A percentile compares a stretch with the other conserved stretches of the same genome.
These are phyloP conservation scores for Dactylellina sp. DNA, from an alignment of 2,329 filamentous ascomycete species.

Conservation along the genomic window DNA sequence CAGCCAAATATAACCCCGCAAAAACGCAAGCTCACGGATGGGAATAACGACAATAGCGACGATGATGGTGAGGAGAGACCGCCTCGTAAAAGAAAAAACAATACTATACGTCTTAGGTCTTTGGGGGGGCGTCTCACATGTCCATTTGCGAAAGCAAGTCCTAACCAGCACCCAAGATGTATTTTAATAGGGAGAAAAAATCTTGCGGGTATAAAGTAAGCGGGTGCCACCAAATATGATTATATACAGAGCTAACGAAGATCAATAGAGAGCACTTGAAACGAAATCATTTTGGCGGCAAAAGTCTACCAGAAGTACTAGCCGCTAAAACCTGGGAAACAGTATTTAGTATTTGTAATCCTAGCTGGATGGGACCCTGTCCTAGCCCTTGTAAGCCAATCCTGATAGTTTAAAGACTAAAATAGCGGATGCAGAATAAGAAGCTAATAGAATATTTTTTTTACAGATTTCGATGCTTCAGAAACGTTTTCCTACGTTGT, in stretches of 20 bases:
- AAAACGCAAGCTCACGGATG: background rate
- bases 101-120: background rate
- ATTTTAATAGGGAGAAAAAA: background rate
- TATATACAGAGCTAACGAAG: background rate
- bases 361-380: background rate
- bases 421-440: background rate
- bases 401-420: too few species aligned
- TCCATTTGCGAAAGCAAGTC: constrained; percentile 12
- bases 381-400: constrained; percentile 5
- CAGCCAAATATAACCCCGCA: background rate
- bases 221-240: background rate
- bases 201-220: constrained; percentile 15
- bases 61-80: background rate
- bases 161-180: background rate
- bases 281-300: constrained; percentile 6
- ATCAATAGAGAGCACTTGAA: constrained; percentile 18
- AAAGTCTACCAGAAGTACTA: background rate
- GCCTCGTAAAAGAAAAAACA: background rate
- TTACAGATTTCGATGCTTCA: background rate
- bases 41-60: background rate
- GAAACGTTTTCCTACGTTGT: background rate
- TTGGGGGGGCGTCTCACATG: background rate
- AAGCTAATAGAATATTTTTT: background rate
- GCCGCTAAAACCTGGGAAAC: background rate
- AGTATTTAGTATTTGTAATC: constrained; percentile 8